These are phyloP conservation scores for Fusarium pseudograminearum DNA, from an alignment of 2,329 filamentous ascomycete species.

Conservation along the genomic window DNA sequence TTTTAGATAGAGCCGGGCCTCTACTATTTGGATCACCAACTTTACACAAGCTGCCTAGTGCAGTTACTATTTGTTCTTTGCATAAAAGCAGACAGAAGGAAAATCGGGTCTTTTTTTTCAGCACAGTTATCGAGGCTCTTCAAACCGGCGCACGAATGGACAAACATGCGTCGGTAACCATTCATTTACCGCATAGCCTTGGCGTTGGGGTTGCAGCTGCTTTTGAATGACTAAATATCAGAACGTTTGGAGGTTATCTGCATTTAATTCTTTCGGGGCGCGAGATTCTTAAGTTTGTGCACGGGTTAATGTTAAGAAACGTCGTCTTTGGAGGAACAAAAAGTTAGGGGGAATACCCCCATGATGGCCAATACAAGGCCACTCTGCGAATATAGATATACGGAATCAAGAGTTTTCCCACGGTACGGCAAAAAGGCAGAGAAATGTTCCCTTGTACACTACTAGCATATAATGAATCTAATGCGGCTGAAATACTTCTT, in stretches of 20 bases:
- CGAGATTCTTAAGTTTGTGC: conserved; percentile 25
- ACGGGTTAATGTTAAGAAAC: conserved; percentile 34
- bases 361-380: conserved; percentile 16
- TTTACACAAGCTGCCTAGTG: conserved; percentile 14
- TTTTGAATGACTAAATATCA: conserved; percentile 30
- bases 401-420: conserved; percentile 4
- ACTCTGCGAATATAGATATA: conserved; percentile 24
- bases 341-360: conserved; percentile 20
- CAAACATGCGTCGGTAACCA: conserved; percentile 31
- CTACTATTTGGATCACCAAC: conserved; percentile 28
- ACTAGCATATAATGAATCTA: conserved; percentile 45
- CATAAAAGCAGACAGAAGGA: conserved; percentile 27
- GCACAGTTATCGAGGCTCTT: conserved; percentile 24
- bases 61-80: conserved; percentile 27
- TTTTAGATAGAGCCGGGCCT: conserved; percentile 46
- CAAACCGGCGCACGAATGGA: conserved; percentile 36
- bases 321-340: conserved; percentile 34
- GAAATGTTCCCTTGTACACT: conserved; percentile 39
- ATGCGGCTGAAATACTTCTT: conserved; percentile 30
- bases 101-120: conserved; percentile 21
- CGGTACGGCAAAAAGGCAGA: conserved; percentile 3
- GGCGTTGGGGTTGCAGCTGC: conserved; percentile 41
- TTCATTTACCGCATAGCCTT: conserved; percentile 48
- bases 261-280: conserved; percentile 34
- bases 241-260: conserved; percentile 33